Evolutionary conservation across 2,329 filamentous ascomycete species (phyloP), one percentile per base, ranked within the genome.

Genomic region (Pseudogymnoascus sp.): DNA sequence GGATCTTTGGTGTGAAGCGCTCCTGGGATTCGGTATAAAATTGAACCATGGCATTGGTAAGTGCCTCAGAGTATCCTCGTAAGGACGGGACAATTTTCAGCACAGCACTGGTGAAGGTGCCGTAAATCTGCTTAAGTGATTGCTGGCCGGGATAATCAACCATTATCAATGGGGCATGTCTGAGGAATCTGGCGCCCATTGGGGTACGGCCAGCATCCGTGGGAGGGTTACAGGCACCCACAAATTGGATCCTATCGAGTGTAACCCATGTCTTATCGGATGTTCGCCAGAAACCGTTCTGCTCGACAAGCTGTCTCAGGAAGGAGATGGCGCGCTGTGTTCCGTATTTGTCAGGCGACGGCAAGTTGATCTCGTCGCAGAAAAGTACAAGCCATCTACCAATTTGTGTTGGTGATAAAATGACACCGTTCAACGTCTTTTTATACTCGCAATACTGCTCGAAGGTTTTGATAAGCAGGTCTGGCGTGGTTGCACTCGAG

Each of bases 361-460:
- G 95, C 80, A 99, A 82, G 77, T 99, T 99, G 79, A 99, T 99
- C 75, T 99, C 95, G 74, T 99, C 95, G 71, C 95, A 99, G 82
- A 99, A 99, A 67, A 99, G 86, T 54, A 99, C 93, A 39, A 99
- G 83, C 95, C 95, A 99, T 69, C 93, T 88, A 21, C 95, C 95
- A 70, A 99, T 96, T 74, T 99, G 96, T 5, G 89, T 96, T 0
- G 95, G 95, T 23, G 93, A 96, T 68, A 99, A 88, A 71, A 97
- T 89, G 18, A 97, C 92, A 45, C 95, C 95, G 73, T 95, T 97
- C 59, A 97, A 80, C 0, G 95, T 97, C 83, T 99, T 99, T 80
- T 93, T 96, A 79, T 99, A 99, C 77, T 99, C 95, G 77, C 95
- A 99, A 76, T 99, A 97, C 75, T 99, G 96, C 78, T 99, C 95